These are phyloP conservation scores for Cyanodermella asteris DNA, from an alignment of 2,329 filamentous ascomycete species.

Conservation along the genomic window DNA sequence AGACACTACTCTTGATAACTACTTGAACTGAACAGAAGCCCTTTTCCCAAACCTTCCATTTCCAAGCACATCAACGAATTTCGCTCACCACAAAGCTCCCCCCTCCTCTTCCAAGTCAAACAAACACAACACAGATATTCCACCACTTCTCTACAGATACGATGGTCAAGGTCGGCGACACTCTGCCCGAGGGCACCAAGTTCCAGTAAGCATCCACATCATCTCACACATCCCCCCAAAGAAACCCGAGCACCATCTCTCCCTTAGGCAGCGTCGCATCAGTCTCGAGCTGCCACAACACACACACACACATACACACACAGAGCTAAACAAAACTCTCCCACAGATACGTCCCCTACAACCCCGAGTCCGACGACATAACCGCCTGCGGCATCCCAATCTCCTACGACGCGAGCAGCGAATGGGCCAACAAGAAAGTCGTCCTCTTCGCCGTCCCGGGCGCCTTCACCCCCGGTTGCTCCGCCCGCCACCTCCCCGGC, in stretches of 20 bases:
- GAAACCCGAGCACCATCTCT: background rate
- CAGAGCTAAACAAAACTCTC: constrained; percentile 2
- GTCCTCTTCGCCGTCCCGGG: constrained; percentile 48
- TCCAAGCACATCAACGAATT: too few species aligned
- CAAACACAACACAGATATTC: too few species aligned
- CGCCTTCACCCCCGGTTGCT: constrained; percentile 76
- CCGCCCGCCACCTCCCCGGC: constrained; percentile 56
- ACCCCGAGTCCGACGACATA: constrained; percentile 40
- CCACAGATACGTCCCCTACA: constrained; percentile 53
- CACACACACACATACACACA: background rate
- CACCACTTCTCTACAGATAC: too few species aligned
- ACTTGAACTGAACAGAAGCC: too few species aligned
- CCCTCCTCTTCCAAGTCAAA: too few species aligned
- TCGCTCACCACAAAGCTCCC: too few species aligned
- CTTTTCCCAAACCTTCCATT: too few species aligned
- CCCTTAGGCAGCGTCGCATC: background rate
- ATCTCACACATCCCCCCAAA: background rate
- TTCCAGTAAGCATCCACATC: too few species aligned
- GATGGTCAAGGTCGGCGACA: too few species aligned
- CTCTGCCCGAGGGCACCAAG: too few species aligned
- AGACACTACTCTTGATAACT: too few species aligned
- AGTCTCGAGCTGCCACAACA: background rate
- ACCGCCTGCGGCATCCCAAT: constrained; percentile 58
- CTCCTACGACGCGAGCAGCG: constrained; percentile 59
- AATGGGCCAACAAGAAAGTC: constrained; percentile 49